Conservation (phyloP, 768 basidiomycete species). For the Cytidiella melzeri region DNA sequence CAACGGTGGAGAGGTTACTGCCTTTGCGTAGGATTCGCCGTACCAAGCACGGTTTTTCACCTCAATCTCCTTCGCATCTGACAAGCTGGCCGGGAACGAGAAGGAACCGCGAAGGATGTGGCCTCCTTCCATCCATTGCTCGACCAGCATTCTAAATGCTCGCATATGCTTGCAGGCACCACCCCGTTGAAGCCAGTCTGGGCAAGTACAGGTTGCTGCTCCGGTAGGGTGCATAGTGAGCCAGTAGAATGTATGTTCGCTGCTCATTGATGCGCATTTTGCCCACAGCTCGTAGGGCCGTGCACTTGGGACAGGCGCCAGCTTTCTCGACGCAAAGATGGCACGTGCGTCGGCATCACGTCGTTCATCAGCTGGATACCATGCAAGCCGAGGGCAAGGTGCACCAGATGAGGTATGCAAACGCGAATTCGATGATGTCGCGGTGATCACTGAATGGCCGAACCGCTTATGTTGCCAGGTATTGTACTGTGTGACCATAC, state of each 20-base stretch:
- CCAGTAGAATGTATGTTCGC: background rate
- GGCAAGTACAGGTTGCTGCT: slow-evolving; percentile 11
- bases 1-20: background rate
- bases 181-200: slow-evolving; percentile 11
- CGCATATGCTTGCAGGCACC: slow-evolving; percentile 17
- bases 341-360: slow-evolving; percentile 1
- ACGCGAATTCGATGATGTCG: no score
- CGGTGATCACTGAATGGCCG: no score
- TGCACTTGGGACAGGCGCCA: background rate
- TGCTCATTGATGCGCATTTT: slow-evolving; percentile 4
- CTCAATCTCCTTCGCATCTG: slow-evolving; percentile 3
- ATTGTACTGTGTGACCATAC: background rate
- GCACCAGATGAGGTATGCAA: no score
- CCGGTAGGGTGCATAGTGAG: slow-evolving; percentile 10
- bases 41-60: slow-evolving; percentile 8
- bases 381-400: no score
- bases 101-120: background rate
- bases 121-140: slow-evolving; percentile 1
- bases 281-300: slow-evolving; percentile 8
- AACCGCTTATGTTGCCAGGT: background rate
- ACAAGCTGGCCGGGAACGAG: background rate
- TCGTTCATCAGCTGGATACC: background rate
- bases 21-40: slow-evolving; percentile 2
- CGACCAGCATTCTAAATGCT: slow-evolving; percentile 8
- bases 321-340: background rate